Evolutionary conservation across 2,329 filamentous ascomycete species (phyloP).

Genomic region (Thelonectria blattea): DNA sequence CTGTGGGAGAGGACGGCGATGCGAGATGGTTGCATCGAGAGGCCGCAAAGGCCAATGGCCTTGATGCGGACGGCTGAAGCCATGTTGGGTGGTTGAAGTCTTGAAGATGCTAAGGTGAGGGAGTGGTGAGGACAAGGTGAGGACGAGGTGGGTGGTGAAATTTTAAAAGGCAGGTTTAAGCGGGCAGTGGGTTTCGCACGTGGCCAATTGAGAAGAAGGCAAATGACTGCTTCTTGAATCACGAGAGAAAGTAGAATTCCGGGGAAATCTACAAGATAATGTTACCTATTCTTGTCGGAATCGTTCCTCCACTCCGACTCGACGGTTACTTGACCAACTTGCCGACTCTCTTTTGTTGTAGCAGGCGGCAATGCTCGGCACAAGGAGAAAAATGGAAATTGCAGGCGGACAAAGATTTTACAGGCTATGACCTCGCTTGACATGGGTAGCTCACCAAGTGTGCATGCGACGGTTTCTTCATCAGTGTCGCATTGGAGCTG

Average conservation of each 20-base stretch:
- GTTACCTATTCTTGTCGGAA: conserved; percentile 15
- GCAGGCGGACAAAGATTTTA: not conserved
- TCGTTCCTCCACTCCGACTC: conserved; percentile 26
- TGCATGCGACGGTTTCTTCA: not conserved
- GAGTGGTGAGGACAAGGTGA: not conserved
- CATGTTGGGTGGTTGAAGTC: conserved; percentile 19
- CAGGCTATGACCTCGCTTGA: not conserved
- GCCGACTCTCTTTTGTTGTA: conserved; percentile 8
- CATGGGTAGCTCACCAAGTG: no score
- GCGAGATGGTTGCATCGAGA: conserved; percentile 24
- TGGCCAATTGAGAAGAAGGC: conserved; percentile 15
- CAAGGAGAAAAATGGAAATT: conserved; percentile 1
- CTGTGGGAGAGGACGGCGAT: conserved; percentile 29
- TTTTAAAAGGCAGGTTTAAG: conserved; percentile 30
- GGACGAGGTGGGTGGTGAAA: conserved; percentile 11
- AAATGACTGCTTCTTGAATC: not conserved
- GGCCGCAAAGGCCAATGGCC: conserved; percentile 29
- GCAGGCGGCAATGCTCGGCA: conserved; percentile 24
- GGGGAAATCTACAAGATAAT: not conserved
- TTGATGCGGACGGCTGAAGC: conserved; percentile 34
- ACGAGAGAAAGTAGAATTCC: not conserved
- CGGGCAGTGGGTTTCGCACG: conserved; percentile 32
- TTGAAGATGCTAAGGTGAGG: not conserved
- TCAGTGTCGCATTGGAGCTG: no score
- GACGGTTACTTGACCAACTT: conserved; percentile 6